Conservation (phyloP, 2,329 filamentous ascomycete genomes). For the Penicillium glabrum region DNA sequence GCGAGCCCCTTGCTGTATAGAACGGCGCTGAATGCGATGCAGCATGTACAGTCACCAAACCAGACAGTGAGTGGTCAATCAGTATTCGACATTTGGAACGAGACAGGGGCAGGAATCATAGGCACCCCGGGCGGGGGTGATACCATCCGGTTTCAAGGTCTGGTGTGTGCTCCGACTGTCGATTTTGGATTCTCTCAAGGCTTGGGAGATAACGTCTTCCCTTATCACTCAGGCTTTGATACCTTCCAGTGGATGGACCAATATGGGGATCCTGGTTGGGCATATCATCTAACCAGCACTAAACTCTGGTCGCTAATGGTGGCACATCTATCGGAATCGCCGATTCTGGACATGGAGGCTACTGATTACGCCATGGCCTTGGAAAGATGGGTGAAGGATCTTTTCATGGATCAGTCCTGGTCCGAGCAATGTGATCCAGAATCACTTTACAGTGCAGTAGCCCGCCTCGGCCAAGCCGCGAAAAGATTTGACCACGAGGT, state of each 20-base stretch:
- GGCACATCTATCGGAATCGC: conserved; percentile 56
- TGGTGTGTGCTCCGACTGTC: conserved; percentile 57
- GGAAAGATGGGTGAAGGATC: neutral
- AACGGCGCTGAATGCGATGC: neutral
- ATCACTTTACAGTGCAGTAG: neutral
- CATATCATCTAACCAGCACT: conserved; percentile 59
- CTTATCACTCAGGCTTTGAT: conserved; percentile 75
- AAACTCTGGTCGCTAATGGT: conserved; percentile 61
- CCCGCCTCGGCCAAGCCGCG: neutral
- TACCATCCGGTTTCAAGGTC: conserved; percentile 65
- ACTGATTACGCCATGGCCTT: conserved; percentile 17
- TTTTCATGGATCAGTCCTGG: neutral
- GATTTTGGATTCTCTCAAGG: conserved; percentile 56
- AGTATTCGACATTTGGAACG: conserved; percentile 60
- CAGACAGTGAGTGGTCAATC: conserved; percentile 65
- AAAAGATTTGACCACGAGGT: neutral
- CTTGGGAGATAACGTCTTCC: conserved; percentile 50
- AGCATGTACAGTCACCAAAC: conserved; percentile 41
- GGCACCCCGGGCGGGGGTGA: conserved; percentile 56
- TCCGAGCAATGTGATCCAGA: neutral
- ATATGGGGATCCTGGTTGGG: conserved; percentile 61
- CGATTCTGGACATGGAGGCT: conserved; percentile 60
- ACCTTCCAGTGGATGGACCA: conserved; percentile 73
- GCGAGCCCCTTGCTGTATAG: conserved; percentile 35
- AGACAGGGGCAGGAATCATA: conserved; percentile 53